Base-by-base conservation (phyloP, 129 eudicot genomes). In the Arctium minus region DNA sequence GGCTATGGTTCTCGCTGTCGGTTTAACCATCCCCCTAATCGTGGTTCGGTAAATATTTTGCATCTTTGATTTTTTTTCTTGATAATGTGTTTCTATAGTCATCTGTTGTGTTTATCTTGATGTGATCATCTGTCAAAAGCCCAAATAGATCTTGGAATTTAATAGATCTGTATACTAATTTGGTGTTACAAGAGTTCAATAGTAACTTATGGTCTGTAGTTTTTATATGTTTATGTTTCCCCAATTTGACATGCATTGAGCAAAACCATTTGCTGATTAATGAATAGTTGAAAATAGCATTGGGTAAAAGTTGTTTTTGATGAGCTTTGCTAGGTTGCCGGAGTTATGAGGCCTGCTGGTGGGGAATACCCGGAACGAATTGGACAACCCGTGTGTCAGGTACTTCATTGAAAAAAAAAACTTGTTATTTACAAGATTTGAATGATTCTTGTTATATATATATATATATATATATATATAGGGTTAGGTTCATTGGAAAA, bases 361-460 rank as follows among this genome's bases (percentile, higher is more conserved):
- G 95, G 88, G 40, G 95, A 86, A 70, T 87, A 84, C 70, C 98
- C 99, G 2, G 97, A 96, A 81, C 86, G 98, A 22, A 62, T 77
- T 30, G 99, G 98, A 38, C 96, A 93, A 73, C 98, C 97, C 39
- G 82, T 89, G 32, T 96, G 99, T 85, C 96, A 91, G 98, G 99
- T 96, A 89, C 44, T 68, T 76, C 27, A n/a, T 67, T 36, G 27
- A 22, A 22, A 22, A 22, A n/a, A 12, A 62, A 12, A 27, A 11
- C 42, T 62, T 7, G 13, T 36, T 29, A 30, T 65, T 22, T 44
- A 53, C 18, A 65, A 68, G 46, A 18, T 22, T 17, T 78, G 77
- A 46, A 38, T 8, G 27, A 53, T 29, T 60, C 22, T 74, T 30
- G 29, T 30, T 15, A 46, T 46, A 56, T 17, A 53, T 53, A 53